Base-by-base conservation (phyloP, 768 basidiomycete genomes). In the Lactifluus volemus region DNA sequence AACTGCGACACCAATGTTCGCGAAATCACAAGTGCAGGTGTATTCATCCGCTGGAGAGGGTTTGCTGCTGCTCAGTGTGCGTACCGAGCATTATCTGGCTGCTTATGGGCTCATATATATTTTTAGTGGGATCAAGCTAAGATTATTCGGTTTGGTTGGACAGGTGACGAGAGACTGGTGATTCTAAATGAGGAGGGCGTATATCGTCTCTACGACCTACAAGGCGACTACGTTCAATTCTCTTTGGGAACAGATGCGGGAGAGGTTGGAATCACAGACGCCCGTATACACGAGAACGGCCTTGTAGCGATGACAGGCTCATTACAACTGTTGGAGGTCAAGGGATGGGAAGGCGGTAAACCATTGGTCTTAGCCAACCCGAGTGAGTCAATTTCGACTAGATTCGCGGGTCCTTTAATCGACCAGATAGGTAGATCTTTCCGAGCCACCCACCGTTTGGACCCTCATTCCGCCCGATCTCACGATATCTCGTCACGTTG, bases 151-250 rank as follows among this genome's bases (percentile, higher is more conserved):
- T 88, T 92, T 66, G 91, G 91, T 21, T 92, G 90, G 90, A 88
- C 88, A 0, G 69, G 74, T n/a, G 84, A 90, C 67, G 92, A 95
- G 70, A 79, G 84, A 42, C 78, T 99, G 39, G 83, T 86, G 0
- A 82, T 98, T 14, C 74, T 98, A 42, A 91, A 94, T 69, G 93
- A 96, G 72, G 94, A 98, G 67, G 95, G 96, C 29, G 79, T 81
- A 6, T 99, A 97, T 73, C 81, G 97, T 49, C 67, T 98, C 29
- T 98, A 98, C 68, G 88, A 92, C 73, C 75, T 92, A 38, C 86
- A 91, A 72, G 85, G 86, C 58, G 88, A 89, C 66, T 97, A 94
- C 69, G 76, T 82, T 60, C 94, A 98, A 63, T 81, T 85, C 70
- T 92, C 92, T 0, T 78, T 98, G 2, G 93, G 92, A 8, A 76